Conservation (phyloP, 2,329 filamentous ascomycete species). For the Endoconidiophora laricicola region DNA sequence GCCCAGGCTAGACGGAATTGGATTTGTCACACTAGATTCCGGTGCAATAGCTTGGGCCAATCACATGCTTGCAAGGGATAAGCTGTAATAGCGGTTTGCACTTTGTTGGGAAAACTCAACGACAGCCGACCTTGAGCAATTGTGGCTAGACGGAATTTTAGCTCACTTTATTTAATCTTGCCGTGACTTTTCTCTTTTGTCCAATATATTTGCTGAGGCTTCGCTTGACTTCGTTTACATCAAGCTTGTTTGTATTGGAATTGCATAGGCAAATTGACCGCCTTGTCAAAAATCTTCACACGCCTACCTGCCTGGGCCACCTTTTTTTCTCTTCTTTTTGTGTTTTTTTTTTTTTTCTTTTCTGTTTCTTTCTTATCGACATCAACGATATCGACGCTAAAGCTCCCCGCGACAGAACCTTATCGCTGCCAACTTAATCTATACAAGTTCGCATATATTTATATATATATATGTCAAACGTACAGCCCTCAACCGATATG, state of each 20-base stretch:
- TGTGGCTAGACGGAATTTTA: no score
- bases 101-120: not conserved
- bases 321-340: no score
- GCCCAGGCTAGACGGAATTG: not conserved
- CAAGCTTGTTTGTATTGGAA: no score
- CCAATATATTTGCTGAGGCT: no score
- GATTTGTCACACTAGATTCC: not conserved
- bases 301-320: no score
- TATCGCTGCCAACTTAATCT: not conserved
- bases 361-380: not conserved
- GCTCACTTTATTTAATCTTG: not conserved
- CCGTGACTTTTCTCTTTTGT: no score
- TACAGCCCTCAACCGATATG: not conserved
- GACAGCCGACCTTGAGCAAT: no score
- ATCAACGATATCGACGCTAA: not conserved
- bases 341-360: not conserved
- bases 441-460: not conserved
- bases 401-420: no score
- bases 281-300: no score
- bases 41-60: constrained; percentile 1
- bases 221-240: no score
- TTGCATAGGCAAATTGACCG: no score
- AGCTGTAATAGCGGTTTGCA: not conserved
- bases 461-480: not conserved
- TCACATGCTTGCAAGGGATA: not conserved